Evolutionary conservation across 495 filamentous ascomycete genomes (phyloP).

Genomic region (Daldinia decipiens): DNA sequence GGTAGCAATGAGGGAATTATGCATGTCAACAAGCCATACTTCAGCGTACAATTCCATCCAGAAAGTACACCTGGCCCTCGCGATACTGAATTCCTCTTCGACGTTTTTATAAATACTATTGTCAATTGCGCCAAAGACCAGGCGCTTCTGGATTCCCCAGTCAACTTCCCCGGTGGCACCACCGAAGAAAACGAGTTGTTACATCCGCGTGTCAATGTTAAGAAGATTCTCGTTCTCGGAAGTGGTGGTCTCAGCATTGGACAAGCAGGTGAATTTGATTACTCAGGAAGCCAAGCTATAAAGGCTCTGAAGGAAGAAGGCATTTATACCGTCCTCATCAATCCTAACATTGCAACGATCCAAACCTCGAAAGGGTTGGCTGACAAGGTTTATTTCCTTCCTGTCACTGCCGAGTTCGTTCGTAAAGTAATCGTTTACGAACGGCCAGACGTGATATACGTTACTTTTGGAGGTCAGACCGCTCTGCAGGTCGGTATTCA

Average conservation of each 20-base stretch:
- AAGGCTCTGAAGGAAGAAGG: slow-evolving; percentile 97
- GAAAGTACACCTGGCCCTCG: slow-evolving; percentile 94
- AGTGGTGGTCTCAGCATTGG: slow-evolving; percentile 95
- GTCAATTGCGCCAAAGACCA: slow-evolving; percentile 68
- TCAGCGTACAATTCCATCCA: slow-evolving; percentile 98
- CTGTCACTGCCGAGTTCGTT: slow-evolving; percentile 96
- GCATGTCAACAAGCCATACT: slow-evolving; percentile 84
- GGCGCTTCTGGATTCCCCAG: slow-evolving; percentile 71
- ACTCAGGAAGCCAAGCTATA: slow-evolving; percentile 94
- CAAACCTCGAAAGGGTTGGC: slow-evolving; percentile 97
- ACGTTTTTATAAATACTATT: slow-evolving; percentile 92
- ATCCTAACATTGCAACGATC: slow-evolving; percentile 98
- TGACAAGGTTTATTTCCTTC: slow-evolving; percentile 97
- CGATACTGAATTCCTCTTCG: slow-evolving; percentile 97
- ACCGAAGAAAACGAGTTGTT: slow-evolving; percentile 77
- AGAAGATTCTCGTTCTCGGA: slow-evolving; percentile 94
- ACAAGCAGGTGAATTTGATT: slow-evolving; percentile 97
- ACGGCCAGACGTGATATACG: slow-evolving; percentile 92
- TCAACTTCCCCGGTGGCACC: slow-evolving; percentile 86
- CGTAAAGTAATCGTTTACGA: slow-evolving; percentile 95
- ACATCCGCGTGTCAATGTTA: slow-evolving; percentile 81
- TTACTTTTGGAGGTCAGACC: slow-evolving; percentile 96
- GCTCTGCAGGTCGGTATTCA: slow-evolving; percentile 95
- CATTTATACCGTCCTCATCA: slow-evolving; percentile 94
- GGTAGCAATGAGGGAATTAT: slow-evolving; percentile 97